phyloP scores from a whole-genome alignment of 2,329 filamentous ascomycete genomes.

The Fusarium buxicola region DNA sequence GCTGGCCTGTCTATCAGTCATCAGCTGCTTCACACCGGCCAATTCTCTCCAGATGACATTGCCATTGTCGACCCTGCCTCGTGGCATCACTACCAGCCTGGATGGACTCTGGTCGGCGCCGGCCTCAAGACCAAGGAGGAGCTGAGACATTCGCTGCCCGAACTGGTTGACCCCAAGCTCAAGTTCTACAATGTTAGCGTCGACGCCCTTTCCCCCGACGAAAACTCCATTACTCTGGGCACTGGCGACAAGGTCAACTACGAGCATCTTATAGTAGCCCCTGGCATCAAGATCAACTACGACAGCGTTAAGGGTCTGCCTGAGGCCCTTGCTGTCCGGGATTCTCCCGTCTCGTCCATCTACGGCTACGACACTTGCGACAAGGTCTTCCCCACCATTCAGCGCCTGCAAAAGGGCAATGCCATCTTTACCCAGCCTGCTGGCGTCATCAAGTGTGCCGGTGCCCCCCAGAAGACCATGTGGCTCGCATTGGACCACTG shows the following conservation, averaged over 20 bases:
- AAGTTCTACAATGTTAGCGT: constrained; percentile 69
- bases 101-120: constrained; percentile 76
- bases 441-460: constrained; percentile 70
- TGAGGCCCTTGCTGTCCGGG: constrained; percentile 63
- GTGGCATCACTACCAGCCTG: constrained; percentile 76
- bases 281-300: constrained; percentile 66
- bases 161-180: constrained; percentile 69
- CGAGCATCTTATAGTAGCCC: constrained; percentile 72
- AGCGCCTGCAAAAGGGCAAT: constrained; percentile 60
- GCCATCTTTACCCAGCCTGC: constrained; percentile 71
- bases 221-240: constrained; percentile 66
- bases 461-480: constrained; percentile 71
- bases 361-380: constrained; percentile 67
- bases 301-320: constrained; percentile 65
- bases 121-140: constrained; percentile 73
- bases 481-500: constrained; percentile 71
- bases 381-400: constrained; percentile 63
- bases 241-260: constrained; percentile 69
- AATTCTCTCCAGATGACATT: constrained; percentile 69
- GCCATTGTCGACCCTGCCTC: constrained; percentile 71
- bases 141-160: constrained; percentile 61
- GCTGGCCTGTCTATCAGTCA: constrained; percentile 75
- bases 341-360: constrained; percentile 65
- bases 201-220: constrained; percentile 62
- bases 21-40: constrained; percentile 71